Base-by-base conservation (phyloP, 2,329 filamentous ascomycete genomes). In the Pseudopyrenochaeta lycopersici region DNA sequence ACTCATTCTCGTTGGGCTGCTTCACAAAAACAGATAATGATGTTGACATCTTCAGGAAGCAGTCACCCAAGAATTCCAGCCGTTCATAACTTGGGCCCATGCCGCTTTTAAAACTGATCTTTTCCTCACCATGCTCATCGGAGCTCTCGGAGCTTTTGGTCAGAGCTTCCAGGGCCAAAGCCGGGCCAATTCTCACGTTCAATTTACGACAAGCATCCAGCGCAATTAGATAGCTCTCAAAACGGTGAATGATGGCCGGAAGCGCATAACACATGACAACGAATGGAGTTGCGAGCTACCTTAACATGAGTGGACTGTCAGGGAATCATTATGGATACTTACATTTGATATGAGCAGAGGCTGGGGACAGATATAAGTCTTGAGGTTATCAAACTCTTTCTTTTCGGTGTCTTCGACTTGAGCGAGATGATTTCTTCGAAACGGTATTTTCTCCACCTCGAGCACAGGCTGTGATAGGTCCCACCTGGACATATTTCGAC, bases 31-130 rank as follows among this genome's bases (percentile, higher is more conserved):
- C 81, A 0, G 92, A 88, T 47, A 99, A 92, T 0, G 93, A 94
- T 0, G 94, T 97, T 10, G 91, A 91, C 88, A 97, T 94, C 76
- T 99, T 99, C 54, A 99, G 82, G 67, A 97, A 97, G 30, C 89
- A 90, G 72, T 99, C 95, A 0, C 95, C 95, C 2, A 98, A 82
- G 54, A 97, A 96, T 68, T 99, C 95, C 0, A 98, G 82, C 11
- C 95, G 86, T 74, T 99, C 95, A 67, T 99, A 99, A 64, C 98
- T 98, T 33, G 88, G 89, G 1, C 92, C 92, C 92, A 97, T 97
- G 2, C 92, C 93, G 42, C 84, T 81, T 64, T 92, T 90, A 41
- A 93, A 87, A 62, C 92, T 90, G 46, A 91, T 76, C 33, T 90
- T 85, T 51, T 89, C 82, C 30, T 84, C 80, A 0, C 80, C 81